phyloP scores from a whole-genome alignment of 305 asterid species.

The Fraxinus velutina region DNA sequence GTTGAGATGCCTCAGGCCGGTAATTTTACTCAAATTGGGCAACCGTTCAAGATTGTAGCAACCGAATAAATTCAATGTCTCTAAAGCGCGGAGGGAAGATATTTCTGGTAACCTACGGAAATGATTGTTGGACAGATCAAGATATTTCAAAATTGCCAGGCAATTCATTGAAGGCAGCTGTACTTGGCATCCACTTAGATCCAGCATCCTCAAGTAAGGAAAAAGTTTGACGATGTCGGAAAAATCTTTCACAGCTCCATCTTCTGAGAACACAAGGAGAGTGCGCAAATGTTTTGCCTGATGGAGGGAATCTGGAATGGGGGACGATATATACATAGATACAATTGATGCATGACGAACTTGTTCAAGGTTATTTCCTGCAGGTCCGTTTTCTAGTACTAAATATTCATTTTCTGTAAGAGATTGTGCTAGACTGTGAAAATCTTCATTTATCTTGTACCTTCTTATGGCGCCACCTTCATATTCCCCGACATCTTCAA shows the following conservation, averaged over 20 bases:
- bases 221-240: neutral
- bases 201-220: slow-evolving; percentile 20
- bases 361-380: slow-evolving; percentile 1
- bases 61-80: slow-evolving; percentile 28
- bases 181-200: slow-evolving; percentile 12
- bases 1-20: slow-evolving; percentile 33
- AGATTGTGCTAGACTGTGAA: slow-evolving; percentile 24
- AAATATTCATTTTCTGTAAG: slow-evolving; percentile 13
- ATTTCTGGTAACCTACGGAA: slow-evolving; percentile 24
- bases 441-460: slow-evolving; percentile 16
- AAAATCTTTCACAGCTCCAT: neutral
- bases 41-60: slow-evolving; percentile 30
- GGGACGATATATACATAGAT: neutral
- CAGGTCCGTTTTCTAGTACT: slow-evolving; percentile 8
- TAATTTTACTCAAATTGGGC: slow-evolving; percentile 25
- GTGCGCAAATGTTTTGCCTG: slow-evolving; percentile 21
- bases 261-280: slow-evolving; percentile 24
- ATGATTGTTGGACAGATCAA: slow-evolving; percentile 34
- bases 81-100: slow-evolving; percentile 24
- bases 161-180: slow-evolving; percentile 7
- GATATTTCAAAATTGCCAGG: slow-evolving; percentile 23
- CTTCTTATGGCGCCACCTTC: neutral
- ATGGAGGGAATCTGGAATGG: neutral
- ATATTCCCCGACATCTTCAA: slow-evolving; percentile 17
- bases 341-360: slow-evolving; percentile 20